These are phyloP conservation scores for Hygrocybe punicea DNA, from an alignment of 768 basidiomycete genomes.

Conservation along the genomic window DNA sequence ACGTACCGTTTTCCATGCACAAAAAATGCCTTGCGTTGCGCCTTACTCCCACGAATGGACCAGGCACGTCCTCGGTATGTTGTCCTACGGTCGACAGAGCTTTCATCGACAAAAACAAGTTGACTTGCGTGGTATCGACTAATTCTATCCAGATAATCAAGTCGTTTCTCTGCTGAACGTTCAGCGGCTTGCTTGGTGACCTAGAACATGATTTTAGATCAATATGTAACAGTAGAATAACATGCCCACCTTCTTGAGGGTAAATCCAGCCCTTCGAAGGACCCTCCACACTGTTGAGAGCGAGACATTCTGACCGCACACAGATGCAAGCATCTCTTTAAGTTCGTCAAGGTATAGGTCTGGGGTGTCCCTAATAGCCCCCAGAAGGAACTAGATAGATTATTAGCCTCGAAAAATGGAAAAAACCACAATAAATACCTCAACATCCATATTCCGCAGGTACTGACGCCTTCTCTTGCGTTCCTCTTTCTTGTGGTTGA, in stretches of 20 bases:
- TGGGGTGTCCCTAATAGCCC: not conserved
- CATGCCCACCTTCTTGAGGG: slow-evolving; percentile 22
- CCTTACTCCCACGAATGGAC: slow-evolving; percentile 1
- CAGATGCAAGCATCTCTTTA: no score
- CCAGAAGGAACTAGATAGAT: not conserved
- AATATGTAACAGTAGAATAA: no score
- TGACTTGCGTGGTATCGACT: slow-evolving; percentile 19
- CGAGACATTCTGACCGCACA: slow-evolving; percentile 7
- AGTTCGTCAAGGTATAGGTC: no score
- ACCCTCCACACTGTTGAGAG: slow-evolving; percentile 15
- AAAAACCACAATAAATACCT: slow-evolving; percentile 5
- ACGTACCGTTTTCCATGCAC: not conserved
- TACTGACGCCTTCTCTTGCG: not conserved
- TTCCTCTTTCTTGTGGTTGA: slow-evolving; percentile 3
- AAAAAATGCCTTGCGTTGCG: slow-evolving; percentile 8
- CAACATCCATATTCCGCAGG: slow-evolving; percentile 6
- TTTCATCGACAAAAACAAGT: slow-evolving; percentile 37
- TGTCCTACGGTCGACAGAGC: slow-evolving; percentile 27
- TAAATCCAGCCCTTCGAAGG: slow-evolving; percentile 13
- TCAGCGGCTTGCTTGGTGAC: slow-evolving; percentile 1
- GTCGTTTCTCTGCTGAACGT: slow-evolving; percentile 6
- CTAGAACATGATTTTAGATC: no score
- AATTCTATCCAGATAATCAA: slow-evolving; percentile 1
- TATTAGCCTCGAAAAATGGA: no score
- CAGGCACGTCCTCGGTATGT: slow-evolving; percentile 12